Evolutionary conservation across 2,329 filamentous ascomycete species (phyloP).

Genomic region (Microdochium trichocladiopsis): DNA sequence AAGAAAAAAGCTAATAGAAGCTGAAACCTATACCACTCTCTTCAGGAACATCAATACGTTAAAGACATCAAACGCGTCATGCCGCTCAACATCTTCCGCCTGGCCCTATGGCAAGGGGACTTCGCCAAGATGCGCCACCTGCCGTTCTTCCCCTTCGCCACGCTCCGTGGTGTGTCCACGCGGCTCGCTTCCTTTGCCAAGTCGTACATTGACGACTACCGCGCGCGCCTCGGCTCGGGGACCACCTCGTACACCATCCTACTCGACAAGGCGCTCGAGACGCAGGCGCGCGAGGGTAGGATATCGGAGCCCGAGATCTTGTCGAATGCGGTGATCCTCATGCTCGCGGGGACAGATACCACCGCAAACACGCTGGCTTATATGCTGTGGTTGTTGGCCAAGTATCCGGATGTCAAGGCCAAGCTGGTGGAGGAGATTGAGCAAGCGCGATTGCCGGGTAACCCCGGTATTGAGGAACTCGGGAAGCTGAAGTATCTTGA

Average conservation of each 20-base stretch:
- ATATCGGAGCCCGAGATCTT: slow-evolving; percentile 19
- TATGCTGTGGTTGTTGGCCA: slow-evolving; percentile 26
- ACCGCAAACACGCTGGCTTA: slow-evolving; percentile 38
- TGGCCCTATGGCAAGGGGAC: slow-evolving; percentile 8
- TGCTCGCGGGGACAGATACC: slow-evolving; percentile 38
- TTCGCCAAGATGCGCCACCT: slow-evolving; percentile 12
- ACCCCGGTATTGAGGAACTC: slow-evolving; percentile 17
- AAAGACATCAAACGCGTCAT: slow-evolving; percentile 21
- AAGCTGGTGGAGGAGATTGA: slow-evolving; percentile 21
- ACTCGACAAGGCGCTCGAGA: not conserved
- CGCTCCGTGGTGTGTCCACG: slow-evolving; percentile 6
- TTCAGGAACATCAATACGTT: slow-evolving; percentile 29
- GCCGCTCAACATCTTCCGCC: slow-evolving; percentile 9
- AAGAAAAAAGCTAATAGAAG: too few relatives aligned
- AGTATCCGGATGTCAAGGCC: slow-evolving; percentile 13
- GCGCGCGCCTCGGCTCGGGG: slow-evolving; percentile 4
- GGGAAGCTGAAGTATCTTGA: slow-evolving; percentile 27
- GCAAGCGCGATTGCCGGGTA: slow-evolving; percentile 12
- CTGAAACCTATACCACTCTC: too few relatives aligned
- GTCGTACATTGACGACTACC: slow-evolving; percentile 16
- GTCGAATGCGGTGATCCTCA: slow-evolving; percentile 21
- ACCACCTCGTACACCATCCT: slow-evolving; percentile 3
- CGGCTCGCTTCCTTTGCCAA: slow-evolving; percentile 13
- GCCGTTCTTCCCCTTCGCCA: slow-evolving; percentile 13
- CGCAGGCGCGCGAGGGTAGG: not conserved